A percentile compares a stretch with the other conserved stretches of the same genome.
Conservation (phyloP, 768 basidiomycete genomes). For the Punctularia strigosozonata region DNA sequence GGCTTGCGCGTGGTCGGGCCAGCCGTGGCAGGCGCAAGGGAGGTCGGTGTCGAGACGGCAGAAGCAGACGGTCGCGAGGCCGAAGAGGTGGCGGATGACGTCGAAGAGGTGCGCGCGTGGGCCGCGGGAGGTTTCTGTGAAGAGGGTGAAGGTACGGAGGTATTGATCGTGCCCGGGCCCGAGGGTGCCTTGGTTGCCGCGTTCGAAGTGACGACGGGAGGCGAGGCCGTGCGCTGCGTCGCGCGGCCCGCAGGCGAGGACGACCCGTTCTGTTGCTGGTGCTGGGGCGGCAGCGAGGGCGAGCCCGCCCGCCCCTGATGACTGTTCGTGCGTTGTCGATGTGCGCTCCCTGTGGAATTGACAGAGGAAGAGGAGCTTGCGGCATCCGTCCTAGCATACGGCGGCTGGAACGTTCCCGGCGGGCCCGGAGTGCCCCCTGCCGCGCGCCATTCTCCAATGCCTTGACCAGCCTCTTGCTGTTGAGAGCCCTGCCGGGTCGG, state of each 20-base stretch:
- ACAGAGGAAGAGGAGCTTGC: slow-evolving; percentile 72
- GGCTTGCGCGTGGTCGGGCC: slow-evolving; percentile 25
- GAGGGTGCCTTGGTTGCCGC: slow-evolving; percentile 6
- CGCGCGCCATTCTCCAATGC: slow-evolving; percentile 39
- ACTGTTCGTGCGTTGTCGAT: slow-evolving; percentile 61
- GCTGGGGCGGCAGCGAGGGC: slow-evolving; percentile 25
- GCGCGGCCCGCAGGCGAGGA: neutral
- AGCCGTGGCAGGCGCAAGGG: neutral
- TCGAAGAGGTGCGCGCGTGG: slow-evolving; percentile 39
- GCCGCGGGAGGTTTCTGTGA: slow-evolving; percentile 10
- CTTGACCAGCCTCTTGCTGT: slow-evolving; percentile 12
- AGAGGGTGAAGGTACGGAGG: slow-evolving; percentile 7
- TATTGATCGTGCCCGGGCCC: slow-evolving; percentile 3
- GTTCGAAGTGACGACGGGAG: slow-evolving; percentile 1
- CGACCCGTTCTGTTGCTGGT: slow-evolving; percentile 19
- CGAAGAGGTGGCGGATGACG: slow-evolving; percentile 28
- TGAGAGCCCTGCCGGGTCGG: slow-evolving; percentile 28
- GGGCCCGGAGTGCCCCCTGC: slow-evolving; percentile 18
- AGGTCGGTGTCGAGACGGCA: slow-evolving; percentile 15
- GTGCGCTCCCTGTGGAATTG: slow-evolving; percentile 42
- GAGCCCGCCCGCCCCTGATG: slow-evolving; percentile 34
- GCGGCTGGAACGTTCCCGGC: slow-evolving; percentile 47
- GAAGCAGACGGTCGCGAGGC: slow-evolving; percentile 24
- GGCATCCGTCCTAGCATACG: slow-evolving; percentile 71
- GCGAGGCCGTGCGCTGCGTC: slow-evolving; percentile 7